Conservation (phyloP, 257 asterid species). For the Solanum piurae region DNA sequence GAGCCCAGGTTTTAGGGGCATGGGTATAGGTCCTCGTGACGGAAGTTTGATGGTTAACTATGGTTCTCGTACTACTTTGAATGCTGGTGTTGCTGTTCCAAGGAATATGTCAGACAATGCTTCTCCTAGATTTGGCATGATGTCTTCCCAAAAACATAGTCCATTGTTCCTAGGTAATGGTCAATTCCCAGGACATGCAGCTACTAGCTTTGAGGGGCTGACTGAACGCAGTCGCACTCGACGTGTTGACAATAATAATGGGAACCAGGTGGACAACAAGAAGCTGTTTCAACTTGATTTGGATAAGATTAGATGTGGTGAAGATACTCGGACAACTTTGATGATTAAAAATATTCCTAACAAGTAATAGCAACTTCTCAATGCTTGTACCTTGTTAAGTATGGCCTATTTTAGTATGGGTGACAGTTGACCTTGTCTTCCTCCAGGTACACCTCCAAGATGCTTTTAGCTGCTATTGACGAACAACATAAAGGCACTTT, state of each 20-base stretch:
- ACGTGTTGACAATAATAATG: constrained; percentile 24
- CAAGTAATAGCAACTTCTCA: constrained; percentile 35
- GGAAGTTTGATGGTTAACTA: constrained; percentile 18
- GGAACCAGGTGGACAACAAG: constrained; percentile 34
- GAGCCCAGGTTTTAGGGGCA: constrained; percentile 14
- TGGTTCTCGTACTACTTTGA: constrained; percentile 13
- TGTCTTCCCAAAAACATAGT: constrained; percentile 26
- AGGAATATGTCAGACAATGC: constrained; percentile 26
- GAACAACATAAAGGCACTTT: constrained; percentile 61
- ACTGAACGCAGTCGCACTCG: constrained; percentile 28
- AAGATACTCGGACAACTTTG: constrained; percentile 61
- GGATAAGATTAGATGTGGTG: constrained; percentile 51
- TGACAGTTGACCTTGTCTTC: neutral
- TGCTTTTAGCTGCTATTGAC: constrained; percentile 61
- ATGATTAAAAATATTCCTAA: constrained; percentile 84
- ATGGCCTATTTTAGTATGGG: neutral
- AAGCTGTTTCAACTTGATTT: constrained; percentile 53
- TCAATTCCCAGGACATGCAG: constrained; percentile 15
- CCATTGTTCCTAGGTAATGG: constrained; percentile 25
- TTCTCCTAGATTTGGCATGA: constrained; percentile 33
- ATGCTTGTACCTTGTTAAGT: neutral
- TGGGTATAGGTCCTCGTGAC: constrained; percentile 12
- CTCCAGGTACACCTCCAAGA: constrained; percentile 69
- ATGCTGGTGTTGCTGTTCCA: constrained; percentile 11
- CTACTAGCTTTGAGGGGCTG: constrained; percentile 23